Evolutionary conservation across 2,329 filamentous ascomycete genomes (phyloP).

Genomic region (Colletotrichum cordylinicola): DNA sequence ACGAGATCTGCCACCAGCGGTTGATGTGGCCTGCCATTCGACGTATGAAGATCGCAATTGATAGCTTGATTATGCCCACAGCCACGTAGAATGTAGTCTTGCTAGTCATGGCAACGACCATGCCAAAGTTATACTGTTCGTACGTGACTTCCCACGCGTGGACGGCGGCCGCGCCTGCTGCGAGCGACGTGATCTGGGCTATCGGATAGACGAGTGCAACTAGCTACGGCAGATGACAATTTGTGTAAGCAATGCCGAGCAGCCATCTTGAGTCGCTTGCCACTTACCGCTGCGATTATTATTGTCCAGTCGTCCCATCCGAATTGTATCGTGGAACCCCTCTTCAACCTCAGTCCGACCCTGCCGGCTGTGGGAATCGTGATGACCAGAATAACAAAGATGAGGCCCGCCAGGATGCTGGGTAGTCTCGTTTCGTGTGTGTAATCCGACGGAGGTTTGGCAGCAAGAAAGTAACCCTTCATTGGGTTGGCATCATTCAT

Average conservation of each 20-base stretch:
- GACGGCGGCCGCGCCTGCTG: slow-evolving; percentile 29
- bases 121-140: slow-evolving; percentile 32
- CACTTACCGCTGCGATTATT: slow-evolving; percentile 34
- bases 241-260: background rate
- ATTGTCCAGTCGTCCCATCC: slow-evolving; percentile 38
- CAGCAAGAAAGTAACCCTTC: slow-evolving; percentile 24
- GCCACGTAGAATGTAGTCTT: slow-evolving; percentile 32
- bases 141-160: slow-evolving; percentile 38
- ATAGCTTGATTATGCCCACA: slow-evolving; percentile 40
- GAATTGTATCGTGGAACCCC: slow-evolving; percentile 30
- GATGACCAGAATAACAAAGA: slow-evolving; percentile 33
- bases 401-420: slow-evolving; percentile 31
- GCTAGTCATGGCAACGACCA: slow-evolving; percentile 25
- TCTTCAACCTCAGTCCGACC: slow-evolving; percentile 27
- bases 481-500: slow-evolving; percentile 24
- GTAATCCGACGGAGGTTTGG: slow-evolving; percentile 23
- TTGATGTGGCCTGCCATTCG: slow-evolving; percentile 36
- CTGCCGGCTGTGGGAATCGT: slow-evolving; percentile 31
- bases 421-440: slow-evolving; percentile 29
- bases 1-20: slow-evolving; percentile 31
- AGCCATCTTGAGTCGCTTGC: background rate
- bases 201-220: slow-evolving; percentile 29
- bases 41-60: slow-evolving; percentile 40
- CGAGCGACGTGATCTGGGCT: slow-evolving; percentile 29
- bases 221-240: slow-evolving; percentile 16